Percentiles rank a stretch among this genome's conserved stretches.
These are phyloP conservation scores for Astragalus glycyphyllos DNA, from an alignment of 306 rosid species.

Conservation along the genomic window DNA sequence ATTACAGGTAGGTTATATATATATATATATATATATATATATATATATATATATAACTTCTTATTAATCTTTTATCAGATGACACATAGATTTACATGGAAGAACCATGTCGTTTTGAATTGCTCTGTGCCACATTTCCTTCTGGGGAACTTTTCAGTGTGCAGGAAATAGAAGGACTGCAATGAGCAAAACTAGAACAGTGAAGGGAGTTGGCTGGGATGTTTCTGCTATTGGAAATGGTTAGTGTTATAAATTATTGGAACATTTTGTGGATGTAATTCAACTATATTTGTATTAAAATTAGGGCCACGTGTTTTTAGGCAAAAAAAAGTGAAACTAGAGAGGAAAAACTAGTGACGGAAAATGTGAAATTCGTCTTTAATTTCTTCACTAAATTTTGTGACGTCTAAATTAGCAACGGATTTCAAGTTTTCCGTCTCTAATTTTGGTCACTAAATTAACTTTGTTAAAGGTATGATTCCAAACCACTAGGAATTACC, in stretches of 20 bases:
- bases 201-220: slow-evolving; percentile 94
- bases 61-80: neutral
- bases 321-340: too few relatives aligned
- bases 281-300: too few relatives aligned
- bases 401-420: too few relatives aligned
- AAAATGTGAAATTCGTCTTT: too few relatives aligned
- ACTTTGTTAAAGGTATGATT: too few relatives aligned
- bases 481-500: too few relatives aligned
- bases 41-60: neutral
- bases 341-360: too few relatives aligned
- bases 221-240: slow-evolving; percentile 96
- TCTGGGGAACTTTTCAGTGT: slow-evolving; percentile 55
- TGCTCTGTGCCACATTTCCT: slow-evolving; percentile 8
- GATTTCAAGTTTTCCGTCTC: too few relatives aligned
- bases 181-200: slow-evolving; percentile 81
- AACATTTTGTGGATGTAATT: neutral
- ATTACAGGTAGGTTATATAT: slow-evolving; percentile 58
- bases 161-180: slow-evolving; percentile 98
- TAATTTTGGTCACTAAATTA: too few relatives aligned
- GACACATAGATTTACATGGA: slow-evolving; percentile 1
- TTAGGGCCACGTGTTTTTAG: too few relatives aligned
- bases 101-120: neutral
- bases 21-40: slow-evolving; percentile 1
- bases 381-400: too few relatives aligned
- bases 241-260: slow-evolving; percentile 41